Conservation (phyloP, 306 rosid genomes). For the Rosa chinensis region DNA sequence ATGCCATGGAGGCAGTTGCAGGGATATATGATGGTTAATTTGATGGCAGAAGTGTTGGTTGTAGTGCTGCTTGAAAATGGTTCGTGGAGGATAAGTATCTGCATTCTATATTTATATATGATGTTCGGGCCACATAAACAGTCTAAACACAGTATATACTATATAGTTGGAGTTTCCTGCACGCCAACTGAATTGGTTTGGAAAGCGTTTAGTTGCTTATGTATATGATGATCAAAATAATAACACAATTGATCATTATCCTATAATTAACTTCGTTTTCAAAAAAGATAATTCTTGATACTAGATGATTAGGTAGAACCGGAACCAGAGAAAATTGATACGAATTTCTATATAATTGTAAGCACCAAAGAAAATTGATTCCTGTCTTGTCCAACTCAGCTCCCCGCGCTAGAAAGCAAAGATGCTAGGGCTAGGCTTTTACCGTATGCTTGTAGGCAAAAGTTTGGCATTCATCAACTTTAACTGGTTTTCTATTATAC, state of each 20-base stretch:
- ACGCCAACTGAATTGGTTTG: conserved; percentile 44
- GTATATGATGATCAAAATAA: not conserved
- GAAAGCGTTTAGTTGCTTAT: conserved; percentile 8
- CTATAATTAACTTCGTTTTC: not conserved
- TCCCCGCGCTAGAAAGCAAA: not conserved
- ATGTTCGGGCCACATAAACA: not conserved
- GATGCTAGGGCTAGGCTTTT: too few relatives aligned
- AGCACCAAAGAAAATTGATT: not conserved
- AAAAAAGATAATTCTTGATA: too few relatives aligned
- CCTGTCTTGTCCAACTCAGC: not conserved
- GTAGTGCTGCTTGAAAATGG: not conserved
- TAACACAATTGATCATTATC: conserved; percentile 2
- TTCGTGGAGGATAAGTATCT: not conserved
- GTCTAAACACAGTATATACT: conserved; percentile 13
- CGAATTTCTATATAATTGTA: not conserved
- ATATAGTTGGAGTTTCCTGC: conserved; percentile 41
- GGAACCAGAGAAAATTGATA: conserved; percentile 2
- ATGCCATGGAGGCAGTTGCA: conserved; percentile 46
- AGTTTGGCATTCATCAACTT: not conserved
- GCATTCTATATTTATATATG: not conserved
- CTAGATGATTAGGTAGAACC: not conserved
- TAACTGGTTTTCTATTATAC: too few relatives aligned
- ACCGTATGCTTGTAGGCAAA: not conserved
- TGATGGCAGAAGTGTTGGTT: not conserved
- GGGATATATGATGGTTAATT: not conserved